Percentiles rank a stretch among this genome's conserved stretches.
phyloP scores from a whole-genome alignment of 2,329 filamentous ascomycete genomes.

The Ascochyta fabae region DNA sequence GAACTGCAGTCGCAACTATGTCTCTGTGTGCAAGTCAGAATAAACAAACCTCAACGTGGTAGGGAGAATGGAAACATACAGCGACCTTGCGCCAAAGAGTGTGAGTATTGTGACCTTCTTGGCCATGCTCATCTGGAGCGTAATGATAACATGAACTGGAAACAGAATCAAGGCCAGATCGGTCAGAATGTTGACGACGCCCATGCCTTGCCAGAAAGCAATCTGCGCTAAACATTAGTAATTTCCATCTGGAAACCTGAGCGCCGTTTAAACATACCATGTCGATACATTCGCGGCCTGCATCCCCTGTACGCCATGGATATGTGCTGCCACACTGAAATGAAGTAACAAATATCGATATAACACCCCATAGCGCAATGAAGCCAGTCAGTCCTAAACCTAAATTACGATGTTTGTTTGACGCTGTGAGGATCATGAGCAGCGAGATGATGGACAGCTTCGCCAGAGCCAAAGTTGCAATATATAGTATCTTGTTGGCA shows the following conservation, averaged over 20 bases:
- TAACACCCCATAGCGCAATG: constrained; percentile 42
- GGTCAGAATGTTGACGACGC: constrained; percentile 43
- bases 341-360: constrained; percentile 36
- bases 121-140: constrained; percentile 42
- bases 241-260: not conserved
- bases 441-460: constrained; percentile 47
- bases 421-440: constrained; percentile 44
- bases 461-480: constrained; percentile 42
- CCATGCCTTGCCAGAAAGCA: constrained; percentile 41
- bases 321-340: constrained; percentile 41
- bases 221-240: constrained; percentile 23
- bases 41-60: not conserved
- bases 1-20: constrained; percentile 42
- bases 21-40: constrained; percentile 27
- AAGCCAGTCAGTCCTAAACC: constrained; percentile 34
- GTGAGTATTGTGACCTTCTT: constrained; percentile 45
- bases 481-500: constrained; percentile 44
- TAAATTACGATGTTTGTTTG: constrained; percentile 37
- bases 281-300: constrained; percentile 26
- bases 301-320: constrained; percentile 36
- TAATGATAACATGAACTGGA: constrained; percentile 44
- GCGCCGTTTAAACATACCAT: constrained; percentile 27
- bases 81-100: constrained; percentile 42
- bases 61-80: constrained; percentile 24
- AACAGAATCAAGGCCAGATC: constrained; percentile 43